These are phyloP conservation scores for Neonectria neomacrospora DNA, from an alignment of 2,329 filamentous ascomycete species.

Conservation along the genomic window DNA sequence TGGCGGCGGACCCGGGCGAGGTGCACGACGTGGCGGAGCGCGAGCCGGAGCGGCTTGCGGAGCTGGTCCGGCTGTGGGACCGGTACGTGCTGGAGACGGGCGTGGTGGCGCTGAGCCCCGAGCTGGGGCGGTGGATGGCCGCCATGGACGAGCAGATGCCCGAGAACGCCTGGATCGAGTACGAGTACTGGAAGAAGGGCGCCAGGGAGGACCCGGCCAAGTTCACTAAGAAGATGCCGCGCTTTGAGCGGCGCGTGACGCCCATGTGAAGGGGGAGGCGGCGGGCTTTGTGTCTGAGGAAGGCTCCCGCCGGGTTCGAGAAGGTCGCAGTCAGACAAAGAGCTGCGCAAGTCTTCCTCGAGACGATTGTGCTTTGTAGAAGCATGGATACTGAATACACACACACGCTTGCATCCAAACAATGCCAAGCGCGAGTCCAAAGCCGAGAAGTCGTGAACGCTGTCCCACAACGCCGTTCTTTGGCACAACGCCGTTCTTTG, in stretches of 20 bases:
- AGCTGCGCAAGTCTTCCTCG: neutral
- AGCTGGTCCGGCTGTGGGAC: conserved; percentile 65
- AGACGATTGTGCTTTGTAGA: neutral
- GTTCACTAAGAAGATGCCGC: conserved; percentile 43
- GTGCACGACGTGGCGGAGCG: conserved; percentile 55
- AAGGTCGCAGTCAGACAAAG: neutral
- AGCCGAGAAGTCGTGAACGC: neutral
- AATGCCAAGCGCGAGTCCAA: neutral
- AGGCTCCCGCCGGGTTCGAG: neutral
- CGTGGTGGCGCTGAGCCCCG: conserved; percentile 50
- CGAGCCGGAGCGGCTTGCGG: conserved; percentile 56
- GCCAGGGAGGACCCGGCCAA: conserved; percentile 57
- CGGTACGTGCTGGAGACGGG: conserved; percentile 58
- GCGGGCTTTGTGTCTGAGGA: neutral
- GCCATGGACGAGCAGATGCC: conserved; percentile 73
- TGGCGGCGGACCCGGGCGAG: conserved; percentile 63
- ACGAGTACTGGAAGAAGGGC: conserved; percentile 67
- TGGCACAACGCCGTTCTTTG: neutral
- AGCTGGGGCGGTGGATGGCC: conserved; percentile 67
- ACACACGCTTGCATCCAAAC: neutral
- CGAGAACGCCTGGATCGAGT: conserved; percentile 74
- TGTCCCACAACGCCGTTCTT: neutral
- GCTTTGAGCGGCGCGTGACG: conserved; percentile 32
- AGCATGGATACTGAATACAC: neutral
- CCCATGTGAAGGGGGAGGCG: conserved; percentile 15